These are phyloP conservation scores for Clonostachys rhizophaga DNA, from an alignment of 2,329 filamentous ascomycete species.

Conservation along the genomic window DNA sequence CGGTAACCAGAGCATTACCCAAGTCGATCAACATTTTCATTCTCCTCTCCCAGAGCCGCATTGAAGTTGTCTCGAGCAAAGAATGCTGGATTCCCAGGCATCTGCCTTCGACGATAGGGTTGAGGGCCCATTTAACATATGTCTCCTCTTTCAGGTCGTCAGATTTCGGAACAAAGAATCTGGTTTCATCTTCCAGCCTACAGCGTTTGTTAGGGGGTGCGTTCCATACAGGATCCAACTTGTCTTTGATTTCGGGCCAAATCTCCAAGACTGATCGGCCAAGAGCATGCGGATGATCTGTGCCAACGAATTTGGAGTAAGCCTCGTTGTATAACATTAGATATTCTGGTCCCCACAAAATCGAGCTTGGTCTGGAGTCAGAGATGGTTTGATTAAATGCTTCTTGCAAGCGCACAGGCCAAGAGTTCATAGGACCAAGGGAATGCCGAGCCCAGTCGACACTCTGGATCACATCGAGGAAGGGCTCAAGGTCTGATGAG, in stretches of 20 bases:
- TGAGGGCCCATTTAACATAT: slow-evolving; percentile 41
- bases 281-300: slow-evolving; percentile 59
- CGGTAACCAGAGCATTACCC: slow-evolving; percentile 36
- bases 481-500: slow-evolving; percentile 26
- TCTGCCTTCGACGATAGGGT: slow-evolving; percentile 36
- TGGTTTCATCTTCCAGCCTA: slow-evolving; percentile 34
- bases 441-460: slow-evolving; percentile 41
- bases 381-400: slow-evolving; percentile 35
- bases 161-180: slow-evolving; percentile 36
- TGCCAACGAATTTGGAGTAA: slow-evolving; percentile 57
- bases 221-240: slow-evolving; percentile 23
- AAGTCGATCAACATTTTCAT: slow-evolving; percentile 44
- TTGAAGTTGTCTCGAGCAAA: slow-evolving; percentile 39
- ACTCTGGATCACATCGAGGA: slow-evolving; percentile 30
- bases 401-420: slow-evolving; percentile 41
- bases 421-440: slow-evolving; percentile 38
- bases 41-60: slow-evolving; percentile 40
- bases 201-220: slow-evolving; percentile 2
- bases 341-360: slow-evolving; percentile 61
- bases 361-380: slow-evolving; percentile 45
- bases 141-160: slow-evolving; percentile 38
- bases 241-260: slow-evolving; percentile 50
- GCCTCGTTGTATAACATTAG: slow-evolving; percentile 66
- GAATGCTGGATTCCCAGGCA: slow-evolving; percentile 42
- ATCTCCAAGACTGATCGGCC: slow-evolving; percentile 54